Conservation (phyloP, 257 asterid species). For the Paulownia fortunei region DNA sequence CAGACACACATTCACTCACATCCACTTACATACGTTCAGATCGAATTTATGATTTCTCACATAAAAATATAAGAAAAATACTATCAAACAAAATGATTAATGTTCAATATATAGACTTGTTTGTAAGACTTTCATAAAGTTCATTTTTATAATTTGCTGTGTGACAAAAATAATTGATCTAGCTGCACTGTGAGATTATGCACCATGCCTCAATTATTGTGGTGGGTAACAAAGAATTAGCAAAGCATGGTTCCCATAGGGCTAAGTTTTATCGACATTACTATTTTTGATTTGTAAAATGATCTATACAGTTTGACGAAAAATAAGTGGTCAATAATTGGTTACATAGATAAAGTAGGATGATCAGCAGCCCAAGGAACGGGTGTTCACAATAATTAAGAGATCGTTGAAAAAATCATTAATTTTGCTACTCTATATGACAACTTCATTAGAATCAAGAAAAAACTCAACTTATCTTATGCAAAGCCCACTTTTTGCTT, state of each 20-base stretch:
- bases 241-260: background rate
- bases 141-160: background rate
- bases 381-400: background rate
- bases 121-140: background rate
- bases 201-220: background rate
- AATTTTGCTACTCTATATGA: background rate
- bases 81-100: too few relatives aligned
- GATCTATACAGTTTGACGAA: too few relatives aligned
- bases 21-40: too few relatives aligned
- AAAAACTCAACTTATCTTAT: background rate
- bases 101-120: too few relatives aligned
- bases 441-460: background rate
- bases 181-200: background rate
- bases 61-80: too few relatives aligned
- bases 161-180: background rate
- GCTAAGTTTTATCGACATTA: background rate
- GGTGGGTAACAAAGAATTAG: background rate
- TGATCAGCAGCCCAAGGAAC: background rate
- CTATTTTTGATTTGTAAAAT: too few relatives aligned
- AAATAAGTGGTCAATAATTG: too few relatives aligned
- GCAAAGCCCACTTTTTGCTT: background rate
- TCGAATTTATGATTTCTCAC: too few relatives aligned
- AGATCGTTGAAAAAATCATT: background rate
- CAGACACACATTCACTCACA: too few relatives aligned
- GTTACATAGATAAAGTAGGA: too few relatives aligned